Conservation (phyloP, 1,284 basidiomycete genomes). For the Ustilago cynodontis region DNA sequence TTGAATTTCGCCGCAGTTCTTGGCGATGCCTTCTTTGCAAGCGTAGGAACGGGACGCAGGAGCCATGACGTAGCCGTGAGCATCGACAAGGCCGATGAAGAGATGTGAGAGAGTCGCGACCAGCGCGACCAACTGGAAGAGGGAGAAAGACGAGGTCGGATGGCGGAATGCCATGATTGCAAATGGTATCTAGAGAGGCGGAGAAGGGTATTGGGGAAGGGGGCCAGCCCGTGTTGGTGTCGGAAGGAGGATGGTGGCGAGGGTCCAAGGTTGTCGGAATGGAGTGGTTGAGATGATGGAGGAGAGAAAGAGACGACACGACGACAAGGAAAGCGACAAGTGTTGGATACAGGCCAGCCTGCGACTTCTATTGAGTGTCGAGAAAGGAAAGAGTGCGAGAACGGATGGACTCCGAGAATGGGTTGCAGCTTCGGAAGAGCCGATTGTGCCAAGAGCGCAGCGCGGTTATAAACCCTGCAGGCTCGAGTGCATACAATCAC, state of each 20-base stretch:
- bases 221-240: constrained; percentile 24
- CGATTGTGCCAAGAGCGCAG: constrained; percentile 4
- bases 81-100: constrained; percentile 41
- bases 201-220: constrained; percentile 5
- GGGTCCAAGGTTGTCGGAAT: constrained; percentile 9
- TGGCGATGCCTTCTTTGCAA: constrained; percentile 71
- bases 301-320: constrained; percentile 4
- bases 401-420: constrained; percentile 1
- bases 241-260: constrained; percentile 4
- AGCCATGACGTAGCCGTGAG: constrained; percentile 67
- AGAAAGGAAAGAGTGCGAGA: not conserved
- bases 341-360: constrained; percentile 12
- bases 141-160: constrained; percentile 14
- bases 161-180: not conserved
- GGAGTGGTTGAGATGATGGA: constrained; percentile 24
- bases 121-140: constrained; percentile 40
- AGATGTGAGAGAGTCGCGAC: constrained; percentile 39
- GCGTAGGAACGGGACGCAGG: constrained; percentile 75
- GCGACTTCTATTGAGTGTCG: not conserved
- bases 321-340: constrained; percentile 9
- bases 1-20: constrained; percentile 51
- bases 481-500: constrained; percentile 26
- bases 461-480: constrained; percentile 14
- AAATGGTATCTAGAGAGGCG: constrained; percentile 5
- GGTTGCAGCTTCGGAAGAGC: constrained; percentile 14